phyloP scores from a whole-genome alignment of 148 eudicot genomes.

The Dysphania ambrosioides region DNA sequence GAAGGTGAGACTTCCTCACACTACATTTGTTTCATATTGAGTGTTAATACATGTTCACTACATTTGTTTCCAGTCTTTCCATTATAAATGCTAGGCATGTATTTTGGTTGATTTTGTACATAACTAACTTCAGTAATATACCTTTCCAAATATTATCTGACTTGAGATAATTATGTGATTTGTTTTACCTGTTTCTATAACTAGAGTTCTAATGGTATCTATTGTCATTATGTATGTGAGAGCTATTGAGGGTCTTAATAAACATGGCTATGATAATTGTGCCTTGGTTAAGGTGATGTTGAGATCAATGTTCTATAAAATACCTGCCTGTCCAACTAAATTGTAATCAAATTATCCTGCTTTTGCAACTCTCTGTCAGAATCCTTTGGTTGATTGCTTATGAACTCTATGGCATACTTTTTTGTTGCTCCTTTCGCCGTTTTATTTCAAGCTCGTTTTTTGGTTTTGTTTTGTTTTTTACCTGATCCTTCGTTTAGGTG shows the following conservation, averaged over 20 bases:
- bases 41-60: background rate
- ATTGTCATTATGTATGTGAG: background rate
- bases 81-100: background rate
- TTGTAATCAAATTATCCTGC: background rate
- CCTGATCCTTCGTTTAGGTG: background rate
- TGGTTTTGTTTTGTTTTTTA: no score
- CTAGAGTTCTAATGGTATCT: background rate
- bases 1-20: constrained; percentile 40
- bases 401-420: background rate
- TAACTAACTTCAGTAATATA: background rate
- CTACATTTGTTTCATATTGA: no score
- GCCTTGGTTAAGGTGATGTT: background rate
- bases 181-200: background rate
- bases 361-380: background rate
- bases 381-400: background rate
- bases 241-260: background rate
- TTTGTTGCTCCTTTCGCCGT: background rate
- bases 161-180: background rate
- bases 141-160: background rate
- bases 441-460: no score
- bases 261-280: background rate
- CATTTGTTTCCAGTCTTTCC: background rate
- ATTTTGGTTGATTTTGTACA: background rate
- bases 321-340: background rate
- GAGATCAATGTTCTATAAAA: background rate